These are phyloP conservation scores for Beauveria bassiana DNA, from an alignment of 2,329 filamentous ascomycete species.

Conservation along the genomic window DNA sequence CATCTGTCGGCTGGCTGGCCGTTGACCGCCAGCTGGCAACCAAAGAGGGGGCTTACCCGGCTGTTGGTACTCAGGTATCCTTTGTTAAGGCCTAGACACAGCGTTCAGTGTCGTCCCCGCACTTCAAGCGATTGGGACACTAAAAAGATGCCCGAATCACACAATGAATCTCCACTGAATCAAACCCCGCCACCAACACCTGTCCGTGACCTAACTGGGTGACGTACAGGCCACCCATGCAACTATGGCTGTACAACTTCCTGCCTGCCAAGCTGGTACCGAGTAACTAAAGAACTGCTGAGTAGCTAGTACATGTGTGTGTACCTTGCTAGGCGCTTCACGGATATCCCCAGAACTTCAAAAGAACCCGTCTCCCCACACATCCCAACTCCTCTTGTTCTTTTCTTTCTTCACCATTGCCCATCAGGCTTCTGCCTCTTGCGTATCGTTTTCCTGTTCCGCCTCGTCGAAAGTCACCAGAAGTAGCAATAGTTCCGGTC, in stretches of 20 bases:
- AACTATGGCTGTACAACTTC: background rate
- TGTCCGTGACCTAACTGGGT: background rate
- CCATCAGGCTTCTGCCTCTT: constrained; percentile 11
- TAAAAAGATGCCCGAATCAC: background rate
- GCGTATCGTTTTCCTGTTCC: constrained; percentile 6
- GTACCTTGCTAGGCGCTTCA: background rate
- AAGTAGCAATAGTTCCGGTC: background rate
- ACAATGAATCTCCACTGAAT: background rate
- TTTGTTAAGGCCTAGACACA: background rate
- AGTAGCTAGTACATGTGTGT: background rate
- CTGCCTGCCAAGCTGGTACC: background rate
- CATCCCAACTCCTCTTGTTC: constrained; percentile 17
- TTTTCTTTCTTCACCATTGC: constrained; percentile 13
- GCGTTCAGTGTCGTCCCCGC: background rate
- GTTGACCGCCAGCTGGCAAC: background rate
- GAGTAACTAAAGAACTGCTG: background rate
- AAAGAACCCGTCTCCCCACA: constrained; percentile 13
- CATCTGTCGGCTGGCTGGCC: background rate
- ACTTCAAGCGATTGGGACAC: background rate
- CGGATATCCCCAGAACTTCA: background rate
- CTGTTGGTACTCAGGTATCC: background rate
- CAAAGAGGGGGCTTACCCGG: background rate
- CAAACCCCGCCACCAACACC: background rate
- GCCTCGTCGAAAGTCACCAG: background rate
- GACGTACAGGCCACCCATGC: background rate